phyloP scores from a whole-genome alignment of 345 rosid species.

The Garcia nutans region DNA sequence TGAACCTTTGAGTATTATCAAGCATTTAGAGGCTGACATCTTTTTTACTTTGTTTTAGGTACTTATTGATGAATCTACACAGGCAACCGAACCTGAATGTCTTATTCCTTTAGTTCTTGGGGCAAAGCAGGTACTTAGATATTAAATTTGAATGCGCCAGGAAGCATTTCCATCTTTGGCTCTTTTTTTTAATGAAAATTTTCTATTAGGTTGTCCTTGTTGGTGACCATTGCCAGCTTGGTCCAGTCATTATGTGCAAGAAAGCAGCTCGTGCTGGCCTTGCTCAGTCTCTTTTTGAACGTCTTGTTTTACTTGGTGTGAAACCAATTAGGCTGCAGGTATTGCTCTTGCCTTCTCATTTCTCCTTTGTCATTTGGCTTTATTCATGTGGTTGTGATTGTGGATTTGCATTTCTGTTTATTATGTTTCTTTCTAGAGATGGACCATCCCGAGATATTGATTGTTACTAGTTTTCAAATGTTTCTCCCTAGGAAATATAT shows the following conservation, averaged over 20 bases:
- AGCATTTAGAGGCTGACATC: constrained; percentile 21
- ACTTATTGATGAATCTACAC: constrained; percentile 99
- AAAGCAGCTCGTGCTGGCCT: constrained; percentile 99
- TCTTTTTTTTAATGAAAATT: constrained; percentile 15
- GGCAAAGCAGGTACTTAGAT: constrained; percentile 72
- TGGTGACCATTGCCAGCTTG: constrained; percentile 99
- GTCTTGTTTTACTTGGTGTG: constrained; percentile 92
- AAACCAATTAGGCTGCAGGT: constrained; percentile 99
- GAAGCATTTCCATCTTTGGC: background rate
- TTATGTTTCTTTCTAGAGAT: no score
- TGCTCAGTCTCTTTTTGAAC: constrained; percentile 96
- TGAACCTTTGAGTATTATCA: constrained; percentile 1
- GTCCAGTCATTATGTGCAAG: constrained; percentile 99
- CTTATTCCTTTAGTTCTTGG: constrained; percentile 99
- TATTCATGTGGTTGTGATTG: background rate
- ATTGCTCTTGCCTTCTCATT: background rate
- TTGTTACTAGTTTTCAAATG: background rate
- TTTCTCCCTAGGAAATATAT: background rate
- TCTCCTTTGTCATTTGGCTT: background rate
- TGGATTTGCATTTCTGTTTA: background rate
- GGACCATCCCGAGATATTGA: background rate
- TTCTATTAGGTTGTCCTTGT: constrained; percentile 80
- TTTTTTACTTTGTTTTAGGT: constrained; percentile 47
- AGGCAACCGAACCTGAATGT: constrained; percentile 98
- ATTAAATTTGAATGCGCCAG: constrained; percentile 1